Conservation (phyloP, 2,329 filamentous ascomycete genomes). For the Aspergillus carbonarius region DNA sequence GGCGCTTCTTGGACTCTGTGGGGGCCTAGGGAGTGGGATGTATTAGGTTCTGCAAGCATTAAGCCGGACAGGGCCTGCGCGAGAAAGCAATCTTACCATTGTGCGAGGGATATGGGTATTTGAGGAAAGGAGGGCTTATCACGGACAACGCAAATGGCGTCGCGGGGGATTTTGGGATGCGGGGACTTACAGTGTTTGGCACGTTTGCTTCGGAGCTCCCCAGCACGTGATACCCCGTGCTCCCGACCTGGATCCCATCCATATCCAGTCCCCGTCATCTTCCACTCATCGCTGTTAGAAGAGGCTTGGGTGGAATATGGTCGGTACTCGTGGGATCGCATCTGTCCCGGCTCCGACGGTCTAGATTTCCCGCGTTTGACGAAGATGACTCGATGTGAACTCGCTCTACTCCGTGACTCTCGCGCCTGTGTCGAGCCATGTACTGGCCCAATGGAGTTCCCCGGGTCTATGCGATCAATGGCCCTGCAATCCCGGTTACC, state of each 20-base stretch:
- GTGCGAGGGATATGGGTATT: conserved; percentile 2
- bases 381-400: conserved; percentile 43
- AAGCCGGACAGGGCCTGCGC: neutral
- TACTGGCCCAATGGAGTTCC: conserved; percentile 53
- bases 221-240: conserved; percentile 19
- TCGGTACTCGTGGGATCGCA: conserved; percentile 19
- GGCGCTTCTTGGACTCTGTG: conserved; percentile 70
- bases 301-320: conserved; percentile 21
- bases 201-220: conserved; percentile 13
- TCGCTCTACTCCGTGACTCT: conserved; percentile 27
- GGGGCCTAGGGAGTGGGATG: conserved; percentile 33
- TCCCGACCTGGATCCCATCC: conserved; percentile 5
- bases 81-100: conserved; percentile 21
- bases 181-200: conserved; percentile 22
- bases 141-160: conserved; percentile 11
- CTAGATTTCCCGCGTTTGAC: conserved; percentile 18
- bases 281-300: conserved; percentile 6
- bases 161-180: conserved; percentile 20
- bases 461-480: conserved; percentile 50
- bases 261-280: conserved; percentile 6
- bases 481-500: conserved; percentile 36
- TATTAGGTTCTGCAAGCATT: neutral
- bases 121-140: conserved; percentile 2
- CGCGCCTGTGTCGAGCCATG: conserved; percentile 39
- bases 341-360: conserved; percentile 23